These are phyloP conservation scores for Nigrospora osmanthi DNA, from an alignment of 2,329 filamentous ascomycete genomes.

Conservation along the genomic window DNA sequence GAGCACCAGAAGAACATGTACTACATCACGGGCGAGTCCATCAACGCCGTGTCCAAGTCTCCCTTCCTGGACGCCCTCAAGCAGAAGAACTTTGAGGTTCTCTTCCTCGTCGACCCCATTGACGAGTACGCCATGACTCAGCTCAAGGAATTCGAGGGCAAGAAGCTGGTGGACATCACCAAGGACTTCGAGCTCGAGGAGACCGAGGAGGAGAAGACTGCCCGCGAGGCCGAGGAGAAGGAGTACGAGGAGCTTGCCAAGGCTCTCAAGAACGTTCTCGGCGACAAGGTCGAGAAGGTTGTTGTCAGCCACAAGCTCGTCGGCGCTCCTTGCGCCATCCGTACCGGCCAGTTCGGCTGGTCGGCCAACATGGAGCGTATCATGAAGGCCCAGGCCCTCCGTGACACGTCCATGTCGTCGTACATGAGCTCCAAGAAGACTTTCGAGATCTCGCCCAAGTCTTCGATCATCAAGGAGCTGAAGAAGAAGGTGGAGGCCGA, in stretches of 20 bases:
- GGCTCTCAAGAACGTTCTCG: slow-evolving; percentile 97
- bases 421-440: slow-evolving; percentile 99
- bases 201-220: slow-evolving; percentile 97
- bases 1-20: slow-evolving; percentile 99
- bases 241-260: slow-evolving; percentile 93
- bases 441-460: slow-evolving; percentile 99
- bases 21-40: slow-evolving; percentile 99
- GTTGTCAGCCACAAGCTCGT: slow-evolving; percentile 97
- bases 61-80: slow-evolving; percentile 98
- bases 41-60: slow-evolving; percentile 96
- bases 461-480: slow-evolving; percentile 94
- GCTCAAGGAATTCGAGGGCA: slow-evolving; percentile 99
- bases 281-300: slow-evolving; percentile 99
- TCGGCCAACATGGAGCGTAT: slow-evolving; percentile 99
- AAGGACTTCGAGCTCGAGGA: slow-evolving; percentile 99
- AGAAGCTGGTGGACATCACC: slow-evolving; percentile 99
- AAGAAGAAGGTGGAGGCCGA: slow-evolving; percentile 98
- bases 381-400: slow-evolving; percentile 99
- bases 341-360: slow-evolving; percentile 99
- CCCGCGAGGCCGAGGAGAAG: slow-evolving; percentile 95
- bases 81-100: slow-evolving; percentile 98
- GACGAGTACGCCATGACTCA: slow-evolving; percentile 99
- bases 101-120: slow-evolving; percentile 99
- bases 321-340: slow-evolving; percentile 93
- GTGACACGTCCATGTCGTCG: slow-evolving; percentile 98